Conservation (phyloP, 2,329 filamentous ascomycete species). For the Lasiodiplodia gonubiensis region DNA sequence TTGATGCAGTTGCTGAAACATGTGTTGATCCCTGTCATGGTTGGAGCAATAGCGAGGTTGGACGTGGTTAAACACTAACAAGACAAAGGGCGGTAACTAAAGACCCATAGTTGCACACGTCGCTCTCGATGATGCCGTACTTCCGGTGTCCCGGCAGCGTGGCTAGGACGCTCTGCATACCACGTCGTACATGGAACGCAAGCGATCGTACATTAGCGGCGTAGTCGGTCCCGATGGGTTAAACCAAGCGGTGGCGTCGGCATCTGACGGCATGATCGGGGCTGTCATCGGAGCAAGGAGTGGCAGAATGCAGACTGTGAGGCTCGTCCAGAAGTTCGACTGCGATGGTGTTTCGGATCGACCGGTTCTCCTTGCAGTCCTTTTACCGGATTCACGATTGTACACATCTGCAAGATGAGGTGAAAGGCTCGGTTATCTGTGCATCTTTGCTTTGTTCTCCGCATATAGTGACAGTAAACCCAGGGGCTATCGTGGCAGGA, state of each 20-base stretch:
- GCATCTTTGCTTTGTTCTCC: not conserved
- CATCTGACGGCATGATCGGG: not conserved
- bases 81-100: no score
- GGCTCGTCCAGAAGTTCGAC: not conserved
- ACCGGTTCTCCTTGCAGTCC: no score
- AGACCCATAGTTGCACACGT: not conserved
- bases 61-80: not conserved
- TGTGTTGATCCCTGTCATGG: not conserved
- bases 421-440: not conserved
- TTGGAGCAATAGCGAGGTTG: not conserved
- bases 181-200: not conserved
- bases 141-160: not conserved
- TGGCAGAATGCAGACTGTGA: not conserved
- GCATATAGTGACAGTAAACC: not conserved
- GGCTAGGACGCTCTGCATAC: not conserved
- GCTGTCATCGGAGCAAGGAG: not conserved
- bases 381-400: no score
- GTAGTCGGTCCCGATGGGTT: not conserved
- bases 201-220: not conserved
- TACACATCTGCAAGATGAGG: no score
- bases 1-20: not conserved
- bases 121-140: not conserved
- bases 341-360: not conserved
- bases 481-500: not conserved
- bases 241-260: not conserved